Evolutionary conservation across 441 rosid species (phyloP).

Genomic region (Brassica hybrid): DNA sequence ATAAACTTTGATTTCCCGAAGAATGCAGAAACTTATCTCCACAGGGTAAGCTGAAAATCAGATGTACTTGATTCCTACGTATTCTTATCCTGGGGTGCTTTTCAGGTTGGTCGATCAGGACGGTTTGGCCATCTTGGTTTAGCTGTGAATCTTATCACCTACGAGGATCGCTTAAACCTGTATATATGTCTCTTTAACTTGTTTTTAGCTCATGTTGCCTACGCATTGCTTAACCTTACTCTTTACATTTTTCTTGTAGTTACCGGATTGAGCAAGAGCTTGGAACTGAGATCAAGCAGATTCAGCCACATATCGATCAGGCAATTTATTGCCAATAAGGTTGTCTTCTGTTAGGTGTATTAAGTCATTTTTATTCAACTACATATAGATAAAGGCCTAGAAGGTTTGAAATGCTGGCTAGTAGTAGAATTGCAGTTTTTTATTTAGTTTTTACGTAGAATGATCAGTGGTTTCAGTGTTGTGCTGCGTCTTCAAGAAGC

Average conservation of each 20-base stretch:
- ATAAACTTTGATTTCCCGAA: too few relatives aligned
- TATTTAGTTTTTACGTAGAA: background rate
- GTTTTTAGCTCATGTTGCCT: background rate
- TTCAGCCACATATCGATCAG: conserved; percentile 96
- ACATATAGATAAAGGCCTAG: conserved; percentile 16
- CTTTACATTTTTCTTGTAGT: conserved; percentile 46
- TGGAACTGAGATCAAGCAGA: conserved; percentile 98
- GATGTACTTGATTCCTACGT: too few relatives aligned
- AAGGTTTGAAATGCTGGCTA: background rate
- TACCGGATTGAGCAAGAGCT: conserved; percentile 99
- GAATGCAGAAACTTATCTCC: too few relatives aligned
- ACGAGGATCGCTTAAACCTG: conserved; percentile 98
- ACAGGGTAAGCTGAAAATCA: too few relatives aligned
- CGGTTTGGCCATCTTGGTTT: conserved; percentile 99
- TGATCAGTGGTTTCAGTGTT: conserved; percentile 29
- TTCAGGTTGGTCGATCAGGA: conserved; percentile 99
- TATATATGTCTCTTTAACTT: conserved; percentile 35
- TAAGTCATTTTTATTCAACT: conserved; percentile 7
- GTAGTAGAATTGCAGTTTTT: conserved; percentile 15
- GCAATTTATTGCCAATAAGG: conserved; percentile 85
- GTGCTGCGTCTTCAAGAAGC: conserved; percentile 22
- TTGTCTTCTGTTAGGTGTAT: conserved; percentile 21
- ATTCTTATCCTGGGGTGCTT: too few relatives aligned
- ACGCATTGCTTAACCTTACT: conserved; percentile 11
- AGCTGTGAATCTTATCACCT: conserved; percentile 97